phyloP scores from a whole-genome alignment of 2,329 filamentous ascomycete species.

The Rosellinia necatrix region DNA sequence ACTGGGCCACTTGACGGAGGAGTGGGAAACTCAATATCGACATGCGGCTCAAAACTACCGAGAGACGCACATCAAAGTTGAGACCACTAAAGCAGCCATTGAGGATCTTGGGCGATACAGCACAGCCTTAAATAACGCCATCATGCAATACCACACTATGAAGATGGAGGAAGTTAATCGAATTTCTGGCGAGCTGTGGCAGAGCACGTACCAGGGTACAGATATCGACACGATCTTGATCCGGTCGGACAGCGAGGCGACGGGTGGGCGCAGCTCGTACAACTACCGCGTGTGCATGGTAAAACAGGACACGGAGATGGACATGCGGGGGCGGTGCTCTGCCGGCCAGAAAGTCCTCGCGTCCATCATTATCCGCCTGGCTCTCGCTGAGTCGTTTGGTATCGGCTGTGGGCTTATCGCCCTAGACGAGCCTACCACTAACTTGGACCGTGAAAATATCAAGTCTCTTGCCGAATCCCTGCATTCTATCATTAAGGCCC shows the following conservation, averaged over 20 bases:
- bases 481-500: constrained; percentile 82
- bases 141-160: constrained; percentile 93
- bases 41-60: constrained; percentile 81
- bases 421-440: constrained; percentile 96
- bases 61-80: constrained; percentile 85
- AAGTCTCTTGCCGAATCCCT: constrained; percentile 82
- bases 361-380: constrained; percentile 95
- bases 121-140: constrained; percentile 87
- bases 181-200: constrained; percentile 96
- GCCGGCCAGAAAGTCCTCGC: constrained; percentile 96
- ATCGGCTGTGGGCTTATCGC: constrained; percentile 95
- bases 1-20: constrained; percentile 69
- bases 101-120: constrained; percentile 86
- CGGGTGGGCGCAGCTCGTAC: constrained; percentile 77
- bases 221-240: constrained; percentile 98
- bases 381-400: constrained; percentile 94
- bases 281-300: constrained; percentile 99
- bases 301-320: constrained; percentile 96
- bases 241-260: constrained; percentile 83
- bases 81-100: constrained; percentile 89
- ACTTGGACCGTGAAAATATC: constrained; percentile 95
- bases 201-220: constrained; percentile 92
- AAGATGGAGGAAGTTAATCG: constrained; percentile 99
- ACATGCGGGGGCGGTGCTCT: constrained; percentile 97
- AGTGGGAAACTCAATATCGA: constrained; percentile 87